Evolutionary conservation across 2,329 filamentous ascomycete genomes (phyloP).

Genomic region (Fusarium sp.): DNA sequence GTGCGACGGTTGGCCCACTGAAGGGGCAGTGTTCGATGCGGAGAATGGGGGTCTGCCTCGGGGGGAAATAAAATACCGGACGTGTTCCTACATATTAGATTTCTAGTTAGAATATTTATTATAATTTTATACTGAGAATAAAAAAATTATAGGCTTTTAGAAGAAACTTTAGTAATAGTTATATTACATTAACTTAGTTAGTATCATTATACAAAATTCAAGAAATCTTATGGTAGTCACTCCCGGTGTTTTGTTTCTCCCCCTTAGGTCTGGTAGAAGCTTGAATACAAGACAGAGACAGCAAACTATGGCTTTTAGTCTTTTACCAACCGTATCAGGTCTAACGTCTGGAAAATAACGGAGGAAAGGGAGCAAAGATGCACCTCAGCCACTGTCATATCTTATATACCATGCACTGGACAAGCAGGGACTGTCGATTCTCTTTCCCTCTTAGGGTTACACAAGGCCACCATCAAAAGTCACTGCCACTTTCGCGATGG

Average conservation of each 20-base stretch:
- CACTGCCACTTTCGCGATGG: conserved; percentile 32
- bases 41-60: neutral
- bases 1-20: conserved; percentile 30
- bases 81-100: too few relatives aligned
- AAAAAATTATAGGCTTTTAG: too few relatives aligned
- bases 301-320: neutral
- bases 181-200: too few relatives aligned
- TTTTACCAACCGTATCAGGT: neutral
- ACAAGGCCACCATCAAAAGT: conserved; percentile 9
- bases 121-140: too few relatives aligned
- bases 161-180: too few relatives aligned
- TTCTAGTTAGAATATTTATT: too few relatives aligned
- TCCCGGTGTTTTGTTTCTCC: too few relatives aligned
- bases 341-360: neutral
- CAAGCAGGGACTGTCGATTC: neutral
- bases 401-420: neutral
- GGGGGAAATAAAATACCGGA: too few relatives aligned
- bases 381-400: neutral
- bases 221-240: too few relatives aligned
- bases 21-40: conserved; percentile 29
- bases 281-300: conserved; percentile 1
- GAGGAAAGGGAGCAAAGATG: neutral
- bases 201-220: too few relatives aligned
- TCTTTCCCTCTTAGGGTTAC: neutral
- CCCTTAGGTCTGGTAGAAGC: too few relatives aligned